A percentile compares a stretch with the other conserved stretches of the same genome.
phyloP scores from a whole-genome alignment of 139 green algal genomes.

The Ettlia oleoabundans region DNA sequence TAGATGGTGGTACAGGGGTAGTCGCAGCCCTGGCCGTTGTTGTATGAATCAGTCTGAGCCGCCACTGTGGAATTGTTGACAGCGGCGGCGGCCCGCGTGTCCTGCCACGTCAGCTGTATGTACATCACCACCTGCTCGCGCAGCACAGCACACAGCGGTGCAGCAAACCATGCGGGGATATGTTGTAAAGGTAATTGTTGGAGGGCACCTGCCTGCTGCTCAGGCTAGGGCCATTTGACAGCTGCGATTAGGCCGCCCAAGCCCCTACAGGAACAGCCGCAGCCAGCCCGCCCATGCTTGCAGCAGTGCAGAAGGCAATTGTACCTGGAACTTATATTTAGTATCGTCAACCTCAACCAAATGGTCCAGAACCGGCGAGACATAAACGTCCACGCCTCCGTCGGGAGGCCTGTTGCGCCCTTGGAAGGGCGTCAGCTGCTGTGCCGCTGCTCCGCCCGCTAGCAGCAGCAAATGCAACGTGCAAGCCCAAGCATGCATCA shows the following conservation, averaged over 20 bases:
- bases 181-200: too few species aligned
- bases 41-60: neutral
- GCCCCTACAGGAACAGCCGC: neutral
- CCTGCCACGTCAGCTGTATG: conserved; percentile 36
- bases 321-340: conserved; percentile 35
- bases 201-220: too few species aligned
- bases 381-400: conserved; percentile 24
- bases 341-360: conserved; percentile 27
- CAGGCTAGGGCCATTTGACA: too few species aligned
- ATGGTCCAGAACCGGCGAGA: conserved; percentile 24
- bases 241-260: too few species aligned
- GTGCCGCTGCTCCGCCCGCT: neutral
- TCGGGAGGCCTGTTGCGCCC: conserved; percentile 17
- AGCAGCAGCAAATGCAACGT: neutral
- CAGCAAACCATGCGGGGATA: too few species aligned
- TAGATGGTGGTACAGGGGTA: conserved; percentile 35
- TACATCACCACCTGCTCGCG: conserved; percentile 29
- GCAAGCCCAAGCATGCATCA: too few species aligned
- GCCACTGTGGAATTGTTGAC: neutral
- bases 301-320: neutral
- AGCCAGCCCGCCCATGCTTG: too few species aligned
- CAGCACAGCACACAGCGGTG: too few species aligned
- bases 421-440: conserved; percentile 43
- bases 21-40: conserved; percentile 12
- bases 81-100: conserved; percentile 4